Evolutionary conservation across 768 basidiomycete genomes (phyloP).

Genomic region (Dendrothele bispora): DNA sequence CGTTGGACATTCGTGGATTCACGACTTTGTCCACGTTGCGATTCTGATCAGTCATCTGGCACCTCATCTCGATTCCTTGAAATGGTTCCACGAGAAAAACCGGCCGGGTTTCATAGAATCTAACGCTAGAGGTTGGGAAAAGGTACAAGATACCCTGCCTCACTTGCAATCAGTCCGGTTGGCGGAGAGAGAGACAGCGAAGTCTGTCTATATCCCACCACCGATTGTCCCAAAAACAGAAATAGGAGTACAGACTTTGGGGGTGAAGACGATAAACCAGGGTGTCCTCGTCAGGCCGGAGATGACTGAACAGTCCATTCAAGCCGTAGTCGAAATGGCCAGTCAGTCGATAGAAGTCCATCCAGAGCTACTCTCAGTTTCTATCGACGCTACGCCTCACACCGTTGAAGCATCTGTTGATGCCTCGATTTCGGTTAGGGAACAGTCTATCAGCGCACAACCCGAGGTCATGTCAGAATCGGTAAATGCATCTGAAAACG

Average conservation of each 20-base stretch:
- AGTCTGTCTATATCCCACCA: constrained; percentile 10
- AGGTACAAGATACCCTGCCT: constrained; percentile 67
- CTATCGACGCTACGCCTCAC: constrained; percentile 54
- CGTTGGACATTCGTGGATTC: constrained; percentile 73
- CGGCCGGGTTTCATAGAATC: constrained; percentile 68
- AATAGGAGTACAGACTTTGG: constrained; percentile 14
- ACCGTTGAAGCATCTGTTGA: constrained; percentile 46
- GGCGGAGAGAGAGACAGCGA: constrained; percentile 45
- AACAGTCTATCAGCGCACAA: constrained; percentile 7
- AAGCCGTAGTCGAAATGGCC: constrained; percentile 34
- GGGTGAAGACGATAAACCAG: constrained; percentile 36
- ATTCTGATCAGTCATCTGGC: constrained; percentile 77
- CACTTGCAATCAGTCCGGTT: constrained; percentile 67
- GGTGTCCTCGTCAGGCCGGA: constrained; percentile 41
- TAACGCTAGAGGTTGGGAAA: constrained; percentile 70
- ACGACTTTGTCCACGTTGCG: constrained; percentile 66
- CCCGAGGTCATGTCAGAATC: not conserved
- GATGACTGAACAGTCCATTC: constrained; percentile 32
- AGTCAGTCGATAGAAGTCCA: constrained; percentile 39
- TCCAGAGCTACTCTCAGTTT: constrained; percentile 37
- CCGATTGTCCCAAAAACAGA: constrained; percentile 4
- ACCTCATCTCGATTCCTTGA: constrained; percentile 66
- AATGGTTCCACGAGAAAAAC: constrained; percentile 79
- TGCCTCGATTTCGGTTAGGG: constrained; percentile 29
- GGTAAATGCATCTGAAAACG: constrained; percentile 21